Evolutionary conservation across 2,329 filamentous ascomycete genomes (phyloP).

Genomic region (Neonectria punicea): DNA sequence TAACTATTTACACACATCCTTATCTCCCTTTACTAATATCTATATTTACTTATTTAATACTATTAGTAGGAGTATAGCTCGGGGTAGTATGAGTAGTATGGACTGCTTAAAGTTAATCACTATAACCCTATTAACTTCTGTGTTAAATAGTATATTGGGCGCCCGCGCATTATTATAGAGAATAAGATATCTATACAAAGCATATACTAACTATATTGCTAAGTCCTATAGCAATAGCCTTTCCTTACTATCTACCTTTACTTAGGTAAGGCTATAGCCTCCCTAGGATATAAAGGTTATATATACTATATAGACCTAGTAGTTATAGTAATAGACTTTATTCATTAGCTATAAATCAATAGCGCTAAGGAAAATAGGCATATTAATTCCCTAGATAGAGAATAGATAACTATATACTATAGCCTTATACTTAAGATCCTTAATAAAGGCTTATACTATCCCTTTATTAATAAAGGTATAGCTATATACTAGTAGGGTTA

Average conservation of each 20-base stretch:
- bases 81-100: conserved; percentile 29
- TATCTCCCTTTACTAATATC: neutral
- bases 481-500: conserved; percentile 53
- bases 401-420: conserved; percentile 48
- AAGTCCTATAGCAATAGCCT: conserved; percentile 17
- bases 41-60: conserved; percentile 38
- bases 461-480: conserved; percentile 58
- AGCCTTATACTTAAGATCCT: conserved; percentile 43
- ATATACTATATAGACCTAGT: conserved; percentile 46
- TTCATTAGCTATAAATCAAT: conserved; percentile 49
- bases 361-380: conserved; percentile 48
- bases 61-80: conserved; percentile 32
- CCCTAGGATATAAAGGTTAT: conserved; percentile 51
- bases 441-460: conserved; percentile 47
- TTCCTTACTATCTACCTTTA: neutral
- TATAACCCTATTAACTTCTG: conserved; percentile 39
- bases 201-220: conserved; percentile 29
- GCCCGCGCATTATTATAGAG: conserved; percentile 40
- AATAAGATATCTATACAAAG: conserved; percentile 41
- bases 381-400: conserved; percentile 46
- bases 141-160: conserved; percentile 44
- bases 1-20: neutral
- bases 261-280: conserved; percentile 32
- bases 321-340: conserved; percentile 48
- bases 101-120: conserved; percentile 48